Evolutionary conservation across 1,284 basidiomycete species (phyloP).

Genomic region (Fistulinella staudtii): DNA sequence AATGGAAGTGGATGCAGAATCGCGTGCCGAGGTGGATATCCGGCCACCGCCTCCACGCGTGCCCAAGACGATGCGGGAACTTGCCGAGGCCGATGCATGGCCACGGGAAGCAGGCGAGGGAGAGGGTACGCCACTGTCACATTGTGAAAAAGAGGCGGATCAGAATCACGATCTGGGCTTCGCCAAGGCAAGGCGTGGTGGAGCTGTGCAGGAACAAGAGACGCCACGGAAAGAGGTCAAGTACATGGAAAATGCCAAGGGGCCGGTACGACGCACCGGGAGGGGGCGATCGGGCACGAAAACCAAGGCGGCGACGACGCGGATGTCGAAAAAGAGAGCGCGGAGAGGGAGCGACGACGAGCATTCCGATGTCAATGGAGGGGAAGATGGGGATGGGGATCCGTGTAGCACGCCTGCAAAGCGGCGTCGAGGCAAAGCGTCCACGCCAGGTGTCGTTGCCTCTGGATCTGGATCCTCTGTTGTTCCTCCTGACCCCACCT

Average conservation of each 20-base stretch:
- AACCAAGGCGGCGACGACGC: conserved; percentile 12
- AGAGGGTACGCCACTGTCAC: conserved; percentile 6
- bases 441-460: no score
- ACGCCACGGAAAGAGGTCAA: neutral
- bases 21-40: conserved; percentile 32
- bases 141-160: neutral
- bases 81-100: conserved; percentile 48
- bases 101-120: conserved; percentile 1
- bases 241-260: neutral
- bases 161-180: neutral
- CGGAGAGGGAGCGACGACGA: conserved; percentile 13
- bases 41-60: conserved; percentile 19
- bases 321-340: conserved; percentile 26
- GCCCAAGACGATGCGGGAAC: conserved; percentile 63
- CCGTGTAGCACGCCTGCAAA: conserved; percentile 20
- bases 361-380: conserved; percentile 18
- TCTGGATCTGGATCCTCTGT: neutral
- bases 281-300: conserved; percentile 3
- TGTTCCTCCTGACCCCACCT: neutral
- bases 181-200: no score
- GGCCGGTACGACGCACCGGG: conserved; percentile 7
- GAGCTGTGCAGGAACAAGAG: neutral
- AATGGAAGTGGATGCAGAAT: conserved; percentile 25
- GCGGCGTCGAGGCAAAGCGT: conserved; percentile 17
- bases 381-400: conserved; percentile 8